phyloP scores from a whole-genome alignment of 2,329 filamentous ascomycete genomes.

The Botrytis tulipae region DNA sequence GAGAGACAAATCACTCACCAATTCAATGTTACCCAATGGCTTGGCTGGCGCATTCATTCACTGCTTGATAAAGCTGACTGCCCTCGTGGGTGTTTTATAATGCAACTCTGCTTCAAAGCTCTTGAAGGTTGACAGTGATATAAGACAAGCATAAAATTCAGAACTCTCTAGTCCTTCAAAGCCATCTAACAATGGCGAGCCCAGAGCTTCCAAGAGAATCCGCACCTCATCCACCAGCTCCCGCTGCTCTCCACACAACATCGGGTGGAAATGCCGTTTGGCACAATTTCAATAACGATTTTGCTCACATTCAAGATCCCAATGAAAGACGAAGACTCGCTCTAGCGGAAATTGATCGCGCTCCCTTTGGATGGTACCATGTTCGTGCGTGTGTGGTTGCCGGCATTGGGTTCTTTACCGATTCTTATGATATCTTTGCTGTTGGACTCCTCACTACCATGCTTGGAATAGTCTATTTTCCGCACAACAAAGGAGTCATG shows the following conservation, averaged over 20 bases:
- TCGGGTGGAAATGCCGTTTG: constrained; percentile 67
- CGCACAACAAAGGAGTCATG: constrained; percentile 50
- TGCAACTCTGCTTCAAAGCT: not conserved
- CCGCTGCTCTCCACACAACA: constrained; percentile 42
- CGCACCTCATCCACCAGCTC: constrained; percentile 10
- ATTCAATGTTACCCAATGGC: not conserved
- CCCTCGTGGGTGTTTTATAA: not conserved
- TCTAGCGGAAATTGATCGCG: constrained; percentile 78
- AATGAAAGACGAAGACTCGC: constrained; percentile 78
- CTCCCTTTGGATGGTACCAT: constrained; percentile 78
- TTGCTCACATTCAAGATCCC: constrained; percentile 62
- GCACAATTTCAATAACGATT: constrained; percentile 77
- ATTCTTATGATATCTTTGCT: constrained; percentile 61
- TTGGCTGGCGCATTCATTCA: constrained; percentile 5
- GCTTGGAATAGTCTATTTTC: constrained; percentile 31
- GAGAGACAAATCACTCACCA: not conserved
- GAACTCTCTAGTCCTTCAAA: not conserved
- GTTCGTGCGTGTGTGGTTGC: constrained; percentile 73
- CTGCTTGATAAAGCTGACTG: constrained; percentile 14
- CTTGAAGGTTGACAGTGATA: not conserved
- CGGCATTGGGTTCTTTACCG: constrained; percentile 79
- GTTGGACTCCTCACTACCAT: constrained; percentile 66
- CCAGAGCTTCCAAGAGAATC: not conserved
- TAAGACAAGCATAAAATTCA: constrained; percentile 3
- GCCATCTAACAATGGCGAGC: not conserved